These are phyloP conservation scores for Daldinia sp. DNA, from an alignment of 2,329 filamentous ascomycete genomes.

Conservation along the genomic window DNA sequence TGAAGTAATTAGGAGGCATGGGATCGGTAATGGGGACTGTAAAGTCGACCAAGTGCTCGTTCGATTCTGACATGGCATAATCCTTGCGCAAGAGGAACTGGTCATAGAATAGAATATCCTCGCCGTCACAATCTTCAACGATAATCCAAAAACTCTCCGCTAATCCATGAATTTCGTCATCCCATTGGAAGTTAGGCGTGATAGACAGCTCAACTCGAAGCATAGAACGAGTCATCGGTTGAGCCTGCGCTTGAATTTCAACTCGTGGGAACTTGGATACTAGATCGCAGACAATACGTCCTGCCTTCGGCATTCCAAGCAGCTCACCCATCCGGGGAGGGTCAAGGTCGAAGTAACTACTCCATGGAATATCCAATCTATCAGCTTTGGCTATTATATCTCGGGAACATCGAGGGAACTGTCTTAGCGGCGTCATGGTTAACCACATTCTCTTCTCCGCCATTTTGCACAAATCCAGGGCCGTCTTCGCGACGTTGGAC, in stretches of 20 bases:
- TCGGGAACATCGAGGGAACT: constrained; percentile 84
- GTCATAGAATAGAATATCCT: constrained; percentile 95
- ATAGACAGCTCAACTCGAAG: constrained; percentile 90
- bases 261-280: constrained; percentile 94
- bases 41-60: constrained; percentile 95
- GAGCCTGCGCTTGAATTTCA: constrained; percentile 91
- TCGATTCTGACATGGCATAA: constrained; percentile 85
- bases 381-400: constrained; percentile 94
- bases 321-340: constrained; percentile 96
- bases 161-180: constrained; percentile 85
- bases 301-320: constrained; percentile 88
- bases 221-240: constrained; percentile 95
- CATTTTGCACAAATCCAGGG: constrained; percentile 97
- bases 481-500: constrained; percentile 91
- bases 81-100: constrained; percentile 92
- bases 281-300: constrained; percentile 84
- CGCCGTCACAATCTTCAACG: constrained; percentile 96
- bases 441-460: constrained; percentile 99
- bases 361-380: constrained; percentile 93
- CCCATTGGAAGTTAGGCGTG: constrained; percentile 96
- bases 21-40: constrained; percentile 97
- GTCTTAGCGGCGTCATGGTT: constrained; percentile 94
- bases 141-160: constrained; percentile 97
- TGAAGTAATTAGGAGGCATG: constrained; percentile 99
- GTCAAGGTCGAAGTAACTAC: constrained; percentile 94